Evolutionary conservation across 148 eudicot species (phyloP), one percentile per base, ranked within the genome.

Genomic region (Hydrangea macrophylla): DNA sequence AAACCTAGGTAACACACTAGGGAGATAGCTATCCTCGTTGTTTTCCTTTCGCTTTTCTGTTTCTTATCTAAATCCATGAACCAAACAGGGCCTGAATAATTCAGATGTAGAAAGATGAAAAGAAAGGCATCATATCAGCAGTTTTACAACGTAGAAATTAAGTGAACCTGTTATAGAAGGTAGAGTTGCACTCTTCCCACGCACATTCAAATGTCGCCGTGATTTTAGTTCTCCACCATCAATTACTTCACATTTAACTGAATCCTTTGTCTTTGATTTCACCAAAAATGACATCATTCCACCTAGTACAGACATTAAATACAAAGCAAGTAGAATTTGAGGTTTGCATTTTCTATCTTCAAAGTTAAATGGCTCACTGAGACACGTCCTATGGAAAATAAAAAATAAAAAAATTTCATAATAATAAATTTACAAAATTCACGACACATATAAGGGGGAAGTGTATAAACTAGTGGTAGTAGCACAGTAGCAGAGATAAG

Each of bases 221-320:
- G 99, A 94, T 70, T 88, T 90, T 44, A 94, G 78, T 76, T 94
- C 99, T 30, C 96, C 99, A 7, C 99, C 99, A 78, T 94, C 99
- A 75, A 94, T 64, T 53, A 94, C 99, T 80, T 75, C 62, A 78
- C 99, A 91, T 63, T 81, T 87, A 35, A 94, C 97, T 11, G 80
- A 65, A 76, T 94, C 91, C 36, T 69, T 77, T 70, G 97, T 91
- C 81, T 90, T 89, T 39, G 96, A 85, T 70, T 79, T 84, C 67
- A 94, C 99, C 79, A 57, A 79, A 60, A 94, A 77, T 28, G 99
- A 91, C 92, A 94, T 87, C 97, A 94, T 94, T 48, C 96, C 99
- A 73, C 99, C 99, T 94, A 73, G 58, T 48, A 65, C 22, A 75
- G 22, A 65, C 7, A 9, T 55, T 66, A 67, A 42, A 32, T 26